Evolutionary conservation across 345 rosid genomes (phyloP).

Genomic region (Syzygium jambos): DNA sequence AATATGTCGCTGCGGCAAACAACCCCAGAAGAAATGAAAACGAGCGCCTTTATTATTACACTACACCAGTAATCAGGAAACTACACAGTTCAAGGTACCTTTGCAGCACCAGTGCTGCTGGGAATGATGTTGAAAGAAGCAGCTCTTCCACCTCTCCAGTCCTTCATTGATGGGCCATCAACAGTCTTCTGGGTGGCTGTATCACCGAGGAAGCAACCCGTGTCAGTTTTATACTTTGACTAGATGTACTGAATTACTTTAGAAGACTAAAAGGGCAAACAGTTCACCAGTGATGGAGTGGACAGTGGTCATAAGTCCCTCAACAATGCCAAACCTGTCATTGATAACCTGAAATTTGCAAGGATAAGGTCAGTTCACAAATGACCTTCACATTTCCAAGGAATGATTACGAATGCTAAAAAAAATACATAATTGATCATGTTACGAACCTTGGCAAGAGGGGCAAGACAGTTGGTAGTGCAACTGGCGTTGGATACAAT

Average conservation of each 20-base stretch:
- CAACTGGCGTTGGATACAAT: slow-evolving; percentile 94
- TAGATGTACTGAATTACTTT: neutral
- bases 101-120: slow-evolving; percentile 92
- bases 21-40: neutral
- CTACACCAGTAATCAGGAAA: neutral
- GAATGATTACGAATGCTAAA: neutral
- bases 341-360: slow-evolving; percentile 50
- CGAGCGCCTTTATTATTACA: neutral
- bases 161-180: slow-evolving; percentile 89
- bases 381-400: neutral
- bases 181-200: slow-evolving; percentile 94
- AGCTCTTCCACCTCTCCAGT: slow-evolving; percentile 98
- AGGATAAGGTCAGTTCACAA: neutral
- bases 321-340: slow-evolving; percentile 85
- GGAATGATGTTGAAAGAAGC: slow-evolving; percentile 97
- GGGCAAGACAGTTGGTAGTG: slow-evolving; percentile 97
- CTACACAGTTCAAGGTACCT: slow-evolving; percentile 22
- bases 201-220: neutral
- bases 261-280: neutral
- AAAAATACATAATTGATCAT: no score
- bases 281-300: slow-evolving; percentile 72
- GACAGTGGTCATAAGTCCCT: slow-evolving; percentile 95
- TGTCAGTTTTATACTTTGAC: neutral
- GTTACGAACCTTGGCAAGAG: slow-evolving; percentile 63
- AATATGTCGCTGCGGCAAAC: neutral